Conservation (phyloP, 805 yeast species). For the Zygosaccharomyces siamensis region DNA sequence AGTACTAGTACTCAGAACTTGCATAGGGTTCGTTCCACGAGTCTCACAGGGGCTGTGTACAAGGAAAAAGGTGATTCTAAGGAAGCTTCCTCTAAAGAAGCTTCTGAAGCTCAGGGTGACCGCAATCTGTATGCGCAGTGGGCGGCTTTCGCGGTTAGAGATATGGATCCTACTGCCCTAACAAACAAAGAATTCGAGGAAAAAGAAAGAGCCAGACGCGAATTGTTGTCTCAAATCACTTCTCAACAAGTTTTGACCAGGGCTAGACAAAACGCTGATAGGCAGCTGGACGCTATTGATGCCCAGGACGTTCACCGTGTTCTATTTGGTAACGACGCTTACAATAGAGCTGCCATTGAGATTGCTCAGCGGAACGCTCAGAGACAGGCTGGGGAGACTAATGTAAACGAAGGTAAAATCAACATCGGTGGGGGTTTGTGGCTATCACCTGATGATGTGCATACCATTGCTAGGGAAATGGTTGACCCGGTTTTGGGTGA, state of each 20-base stretch:
- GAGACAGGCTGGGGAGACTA: slow-evolving; percentile 40
- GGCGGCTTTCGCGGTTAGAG: slow-evolving; percentile 39
- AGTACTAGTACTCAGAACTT: neutral
- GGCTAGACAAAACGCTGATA: slow-evolving; percentile 52
- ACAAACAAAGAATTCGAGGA: slow-evolving; percentile 43
- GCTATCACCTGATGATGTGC: slow-evolving; percentile 70
- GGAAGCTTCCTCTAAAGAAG: neutral
- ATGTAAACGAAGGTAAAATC: slow-evolving; percentile 48
- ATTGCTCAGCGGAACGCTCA: slow-evolving; percentile 66
- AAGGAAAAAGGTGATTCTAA: slow-evolving; percentile 9
- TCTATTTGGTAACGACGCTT: slow-evolving; percentile 43
- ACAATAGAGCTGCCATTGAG: slow-evolving; percentile 68
- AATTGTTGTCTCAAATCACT: slow-evolving; percentile 29
- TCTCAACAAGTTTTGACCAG: slow-evolving; percentile 41
- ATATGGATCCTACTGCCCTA: slow-evolving; percentile 36
- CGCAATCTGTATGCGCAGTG: slow-evolving; percentile 38
- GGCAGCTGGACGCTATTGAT: slow-evolving; percentile 39
- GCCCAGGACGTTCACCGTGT: slow-evolving; percentile 28
- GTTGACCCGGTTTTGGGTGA: slow-evolving; percentile 81
- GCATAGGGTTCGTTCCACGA: slow-evolving; percentile 15
- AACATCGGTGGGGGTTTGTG: slow-evolving; percentile 85
- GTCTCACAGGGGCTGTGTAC: slow-evolving; percentile 5
- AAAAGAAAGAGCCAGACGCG: slow-evolving; percentile 32
- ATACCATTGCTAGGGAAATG: slow-evolving; percentile 68
- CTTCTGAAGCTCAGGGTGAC: slow-evolving; percentile 8